Percentiles rank a stretch among this genome's conserved stretches.
Evolutionary conservation across 106 monocot genomes (phyloP).

Genomic region (Iris macrosiphon): DNA sequence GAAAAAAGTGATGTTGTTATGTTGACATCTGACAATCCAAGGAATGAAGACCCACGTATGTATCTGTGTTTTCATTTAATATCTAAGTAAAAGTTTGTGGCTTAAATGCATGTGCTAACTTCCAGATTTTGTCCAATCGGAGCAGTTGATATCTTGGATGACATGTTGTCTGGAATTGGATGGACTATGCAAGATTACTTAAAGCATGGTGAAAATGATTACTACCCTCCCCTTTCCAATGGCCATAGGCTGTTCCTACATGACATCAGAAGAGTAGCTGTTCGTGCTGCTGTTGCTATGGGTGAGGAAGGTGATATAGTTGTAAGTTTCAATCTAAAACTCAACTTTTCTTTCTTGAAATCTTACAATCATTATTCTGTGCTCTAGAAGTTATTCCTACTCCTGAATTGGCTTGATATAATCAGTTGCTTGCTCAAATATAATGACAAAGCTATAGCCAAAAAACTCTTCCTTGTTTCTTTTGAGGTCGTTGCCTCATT

Average conservation of each 20-base stretch:
- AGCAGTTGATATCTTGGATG: slow-evolving; percentile 96
- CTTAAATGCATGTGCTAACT: background rate
- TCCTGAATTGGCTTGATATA: no score
- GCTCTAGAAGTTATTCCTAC: no score
- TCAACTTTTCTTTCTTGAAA: background rate
- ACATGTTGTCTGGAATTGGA: slow-evolving; percentile 92
- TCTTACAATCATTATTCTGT: no score
- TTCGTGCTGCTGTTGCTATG: slow-evolving; percentile 96
- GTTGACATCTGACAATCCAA: slow-evolving; percentile 93
- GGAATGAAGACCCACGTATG: slow-evolving; percentile 92
- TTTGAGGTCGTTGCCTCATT: no score
- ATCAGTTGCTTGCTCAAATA: no score
- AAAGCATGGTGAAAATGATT: slow-evolving; percentile 83
- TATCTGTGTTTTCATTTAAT: slow-evolving; percentile 1
- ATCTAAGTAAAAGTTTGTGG: background rate
- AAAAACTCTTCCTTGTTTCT: no score
- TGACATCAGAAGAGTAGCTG: slow-evolving; percentile 91
- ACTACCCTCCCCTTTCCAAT: slow-evolving; percentile 89
- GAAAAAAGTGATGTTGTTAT: slow-evolving; percentile 96
- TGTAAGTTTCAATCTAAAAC: slow-evolving; percentile 43
- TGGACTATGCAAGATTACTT: slow-evolving; percentile 96
- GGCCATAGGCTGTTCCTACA: slow-evolving; percentile 94
- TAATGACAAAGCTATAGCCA: no score
- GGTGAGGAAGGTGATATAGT: slow-evolving; percentile 96
- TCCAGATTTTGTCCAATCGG: background rate